Percentiles rank a stretch among this genome's conserved stretches.
Conservation (phyloP, 2,329 filamentous ascomycete genomes). For the Aureobasidium sp. region DNA sequence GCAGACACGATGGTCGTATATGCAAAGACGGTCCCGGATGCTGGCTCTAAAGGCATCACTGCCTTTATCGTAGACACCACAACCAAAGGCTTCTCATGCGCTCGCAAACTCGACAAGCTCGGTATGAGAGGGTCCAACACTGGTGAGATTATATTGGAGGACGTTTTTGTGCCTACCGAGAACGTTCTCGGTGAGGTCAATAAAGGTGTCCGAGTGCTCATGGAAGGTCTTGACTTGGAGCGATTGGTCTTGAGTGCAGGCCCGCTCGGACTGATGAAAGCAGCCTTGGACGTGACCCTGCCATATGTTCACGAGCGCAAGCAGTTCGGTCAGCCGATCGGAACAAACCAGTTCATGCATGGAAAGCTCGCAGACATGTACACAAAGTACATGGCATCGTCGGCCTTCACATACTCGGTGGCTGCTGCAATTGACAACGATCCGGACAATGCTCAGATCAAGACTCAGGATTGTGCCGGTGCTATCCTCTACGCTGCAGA, state of each 20-base stretch:
- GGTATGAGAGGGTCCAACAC: conserved; percentile 98
- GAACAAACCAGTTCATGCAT: conserved; percentile 87
- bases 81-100: conserved; percentile 71
- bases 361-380: conserved; percentile 96
- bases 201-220: conserved; percentile 79
- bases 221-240: conserved; percentile 94
- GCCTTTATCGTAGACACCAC: conserved; percentile 80
- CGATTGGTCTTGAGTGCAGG: conserved; percentile 85
- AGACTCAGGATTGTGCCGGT: conserved; percentile 88
- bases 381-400: conserved; percentile 76
- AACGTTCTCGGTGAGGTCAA: conserved; percentile 76
- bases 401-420: conserved; percentile 82
- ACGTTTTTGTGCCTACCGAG: conserved; percentile 78
- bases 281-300: conserved; percentile 73
- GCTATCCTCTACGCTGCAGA: conserved; percentile 92
- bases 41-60: conserved; percentile 83
- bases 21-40: conserved; percentile 80
- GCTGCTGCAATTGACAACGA: conserved; percentile 70
- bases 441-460: conserved; percentile 43
- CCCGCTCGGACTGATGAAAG: conserved; percentile 91
- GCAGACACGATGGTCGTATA: conserved; percentile 94
- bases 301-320: conserved; percentile 84
- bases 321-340: conserved; percentile 82
- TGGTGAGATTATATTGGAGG: conserved; percentile 84
- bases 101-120: conserved; percentile 92